Conservation (phyloP, 2,329 filamentous ascomycete species). For the Beauveria medogensis region DNA sequence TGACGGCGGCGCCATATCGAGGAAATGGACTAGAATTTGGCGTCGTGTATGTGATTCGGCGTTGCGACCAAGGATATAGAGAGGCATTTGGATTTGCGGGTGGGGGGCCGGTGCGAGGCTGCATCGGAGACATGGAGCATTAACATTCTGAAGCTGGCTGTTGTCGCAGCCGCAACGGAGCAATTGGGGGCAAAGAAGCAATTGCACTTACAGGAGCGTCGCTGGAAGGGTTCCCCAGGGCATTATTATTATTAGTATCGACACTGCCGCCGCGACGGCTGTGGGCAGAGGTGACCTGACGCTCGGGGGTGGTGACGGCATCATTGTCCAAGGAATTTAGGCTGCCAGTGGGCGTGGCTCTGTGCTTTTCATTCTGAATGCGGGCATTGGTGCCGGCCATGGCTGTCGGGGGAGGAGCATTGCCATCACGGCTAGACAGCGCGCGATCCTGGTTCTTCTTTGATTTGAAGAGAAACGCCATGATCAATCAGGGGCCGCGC, state of each 20-base stretch:
- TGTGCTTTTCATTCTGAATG: constrained; percentile 47
- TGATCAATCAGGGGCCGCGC: constrained; percentile 39
- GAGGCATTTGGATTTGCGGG: constrained; percentile 59
- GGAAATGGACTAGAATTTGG: constrained; percentile 83
- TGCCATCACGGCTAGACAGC: constrained; percentile 47
- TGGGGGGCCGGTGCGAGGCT: constrained; percentile 49
- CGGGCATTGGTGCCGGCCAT: constrained; percentile 42
- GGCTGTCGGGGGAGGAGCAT: constrained; percentile 38
- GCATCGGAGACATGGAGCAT: constrained; percentile 14
- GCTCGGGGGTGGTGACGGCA: constrained; percentile 50
- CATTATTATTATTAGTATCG: constrained; percentile 36
- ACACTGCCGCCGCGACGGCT: constrained; percentile 44
- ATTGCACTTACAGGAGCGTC: constrained; percentile 34
- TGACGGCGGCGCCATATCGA: constrained; percentile 93
- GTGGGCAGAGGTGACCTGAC: constrained; percentile 36
- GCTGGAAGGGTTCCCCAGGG: constrained; percentile 25
- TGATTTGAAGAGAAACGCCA: constrained; percentile 78
- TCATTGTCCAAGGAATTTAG: constrained; percentile 63
- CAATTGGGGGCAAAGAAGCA: not conserved
- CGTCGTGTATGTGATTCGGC: constrained; percentile 76
- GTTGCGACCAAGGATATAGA: constrained; percentile 93
- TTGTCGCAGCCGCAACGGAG: not conserved
- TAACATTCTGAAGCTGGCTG: not conserved
- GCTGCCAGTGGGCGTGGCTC: constrained; percentile 70
- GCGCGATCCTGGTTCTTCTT: constrained; percentile 66